Evolutionary conservation across 1,284 basidiomycete species (phyloP).

Genomic region (Pyrrhoderma noxium): DNA sequence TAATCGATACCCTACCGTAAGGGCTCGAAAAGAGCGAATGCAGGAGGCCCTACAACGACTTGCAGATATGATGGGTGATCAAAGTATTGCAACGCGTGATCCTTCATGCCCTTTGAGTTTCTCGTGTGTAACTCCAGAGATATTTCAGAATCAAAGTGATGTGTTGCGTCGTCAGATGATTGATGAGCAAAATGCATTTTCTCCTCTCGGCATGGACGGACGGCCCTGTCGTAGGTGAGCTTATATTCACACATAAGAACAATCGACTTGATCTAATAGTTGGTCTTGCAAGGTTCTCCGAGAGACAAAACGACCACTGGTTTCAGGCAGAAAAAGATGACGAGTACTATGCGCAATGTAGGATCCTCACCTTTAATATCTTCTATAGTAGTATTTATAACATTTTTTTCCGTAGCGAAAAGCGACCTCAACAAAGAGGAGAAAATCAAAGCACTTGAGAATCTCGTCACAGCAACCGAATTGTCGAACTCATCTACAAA

Average conservation of each 20-base stretch:
- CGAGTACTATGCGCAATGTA: constrained; percentile 23
- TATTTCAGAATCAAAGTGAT: constrained; percentile 44
- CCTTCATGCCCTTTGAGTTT: constrained; percentile 58
- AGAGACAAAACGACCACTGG: constrained; percentile 52
- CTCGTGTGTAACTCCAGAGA: constrained; percentile 50
- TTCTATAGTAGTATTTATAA: neutral
- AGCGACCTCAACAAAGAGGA: constrained; percentile 17
- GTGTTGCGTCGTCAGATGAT: constrained; percentile 39
- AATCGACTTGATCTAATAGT: constrained; percentile 7
- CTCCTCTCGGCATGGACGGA: constrained; percentile 50
- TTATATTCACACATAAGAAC: constrained; percentile 9
- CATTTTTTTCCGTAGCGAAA: neutral
- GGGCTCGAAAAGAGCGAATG: constrained; percentile 37
- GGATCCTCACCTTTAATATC: neutral
- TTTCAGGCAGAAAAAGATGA: constrained; percentile 52
- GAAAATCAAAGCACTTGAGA: constrained; percentile 14
- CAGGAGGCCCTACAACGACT: constrained; percentile 44
- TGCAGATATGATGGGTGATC: constrained; percentile 42
- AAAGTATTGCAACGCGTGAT: constrained; percentile 42
- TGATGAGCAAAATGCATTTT: constrained; percentile 43
- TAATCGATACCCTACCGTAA: neutral
- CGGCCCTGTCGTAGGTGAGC: constrained; percentile 50
- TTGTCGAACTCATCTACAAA: constrained; percentile 1
- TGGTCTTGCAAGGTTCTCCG: constrained; percentile 34
- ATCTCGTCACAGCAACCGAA: constrained; percentile 14